Conservation (phyloP, 257 asterid genomes). For the Craterostigma plantagineum region DNA sequence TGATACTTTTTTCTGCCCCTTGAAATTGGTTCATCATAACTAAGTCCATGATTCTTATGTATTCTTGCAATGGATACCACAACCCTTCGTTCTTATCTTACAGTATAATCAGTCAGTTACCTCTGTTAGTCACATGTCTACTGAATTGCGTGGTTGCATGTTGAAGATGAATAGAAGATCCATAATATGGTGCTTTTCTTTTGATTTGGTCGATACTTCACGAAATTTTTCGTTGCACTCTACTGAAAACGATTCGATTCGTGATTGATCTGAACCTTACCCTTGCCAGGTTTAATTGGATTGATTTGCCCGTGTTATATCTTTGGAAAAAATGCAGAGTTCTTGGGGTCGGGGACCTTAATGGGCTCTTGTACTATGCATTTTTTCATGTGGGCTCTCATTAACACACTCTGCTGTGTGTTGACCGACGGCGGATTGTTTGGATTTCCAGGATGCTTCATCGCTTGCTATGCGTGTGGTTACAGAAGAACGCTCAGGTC, state of each 20-base stretch:
- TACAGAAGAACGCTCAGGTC: constrained; percentile 59
- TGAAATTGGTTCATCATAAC: constrained; percentile 46
- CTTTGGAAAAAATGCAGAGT: constrained; percentile 63
- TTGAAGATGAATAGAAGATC: too few relatives aligned
- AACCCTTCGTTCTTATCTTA: constrained; percentile 2
- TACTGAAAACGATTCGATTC: constrained; percentile 6
- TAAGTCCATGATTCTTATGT: constrained; percentile 33
- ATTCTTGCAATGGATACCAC: constrained; percentile 12
- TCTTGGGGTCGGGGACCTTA: constrained; percentile 29
- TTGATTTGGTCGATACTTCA: neutral
- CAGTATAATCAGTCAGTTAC: too few relatives aligned
- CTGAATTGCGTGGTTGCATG: too few relatives aligned
- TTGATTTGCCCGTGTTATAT: constrained; percentile 78
- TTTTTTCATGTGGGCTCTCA: constrained; percentile 57
- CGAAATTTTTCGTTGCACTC: constrained; percentile 1
- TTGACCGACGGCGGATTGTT: constrained; percentile 54
- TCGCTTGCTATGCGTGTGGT: constrained; percentile 80
- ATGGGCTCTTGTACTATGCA: constrained; percentile 61
- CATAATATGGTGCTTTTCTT: constrained; percentile 1
- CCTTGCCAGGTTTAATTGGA: constrained; percentile 55
- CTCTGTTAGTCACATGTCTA: too few relatives aligned
- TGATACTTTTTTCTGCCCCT: constrained; percentile 46
- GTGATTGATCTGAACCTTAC: neutral
- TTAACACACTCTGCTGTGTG: constrained; percentile 60
- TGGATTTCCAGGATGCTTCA: constrained; percentile 89